A percentile compares a stretch with the other conserved stretches of the same genome.
phyloP scores from a whole-genome alignment of 805 yeast genomes.

The Lachancea thermotolerans region DNA sequence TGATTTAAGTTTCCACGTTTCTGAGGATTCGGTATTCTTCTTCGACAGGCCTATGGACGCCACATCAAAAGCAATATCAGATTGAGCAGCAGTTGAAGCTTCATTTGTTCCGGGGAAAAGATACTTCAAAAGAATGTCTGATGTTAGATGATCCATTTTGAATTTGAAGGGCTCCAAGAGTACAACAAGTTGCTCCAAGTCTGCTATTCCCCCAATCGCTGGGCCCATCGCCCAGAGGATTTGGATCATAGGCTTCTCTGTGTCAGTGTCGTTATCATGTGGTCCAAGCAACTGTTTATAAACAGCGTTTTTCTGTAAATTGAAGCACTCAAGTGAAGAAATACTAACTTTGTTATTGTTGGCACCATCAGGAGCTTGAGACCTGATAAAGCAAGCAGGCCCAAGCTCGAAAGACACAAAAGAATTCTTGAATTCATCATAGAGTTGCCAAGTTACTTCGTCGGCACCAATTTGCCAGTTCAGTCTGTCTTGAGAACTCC shows the following conservation, averaged over 20 bases:
- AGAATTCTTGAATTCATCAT: slow-evolving; percentile 41
- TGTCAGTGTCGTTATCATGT: slow-evolving; percentile 20
- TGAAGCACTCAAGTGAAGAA: slow-evolving; percentile 44
- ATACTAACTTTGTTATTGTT: slow-evolving; percentile 43
- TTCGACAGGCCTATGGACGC: too few relatives aligned
- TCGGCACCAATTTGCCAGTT: slow-evolving; percentile 48
- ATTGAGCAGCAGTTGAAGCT: not conserved
- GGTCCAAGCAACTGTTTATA: slow-evolving; percentile 51
- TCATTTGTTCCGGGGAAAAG: slow-evolving; percentile 35
- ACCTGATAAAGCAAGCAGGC: slow-evolving; percentile 39
- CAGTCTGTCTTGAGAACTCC: slow-evolving; percentile 22
- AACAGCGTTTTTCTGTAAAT: slow-evolving; percentile 40
- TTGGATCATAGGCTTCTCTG: slow-evolving; percentile 33
- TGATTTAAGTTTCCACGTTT: not conserved
- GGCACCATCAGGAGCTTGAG: slow-evolving; percentile 48
- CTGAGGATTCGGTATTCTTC: too few relatives aligned
- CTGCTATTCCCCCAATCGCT: slow-evolving; percentile 60
- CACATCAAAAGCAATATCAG: too few relatives aligned
- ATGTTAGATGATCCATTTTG: slow-evolving; percentile 50
- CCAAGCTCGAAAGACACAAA: slow-evolving; percentile 50
- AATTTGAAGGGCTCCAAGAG: slow-evolving; percentile 47
- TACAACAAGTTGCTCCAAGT: slow-evolving; percentile 45
- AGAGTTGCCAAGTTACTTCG: slow-evolving; percentile 52
- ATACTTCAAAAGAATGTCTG: slow-evolving; percentile 42
- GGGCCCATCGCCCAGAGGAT: slow-evolving; percentile 49